Percentiles rank a stretch among this genome's conserved stretches.
Conservation (phyloP, 257 asterid species). For the Anisodus acutangulus region DNA sequence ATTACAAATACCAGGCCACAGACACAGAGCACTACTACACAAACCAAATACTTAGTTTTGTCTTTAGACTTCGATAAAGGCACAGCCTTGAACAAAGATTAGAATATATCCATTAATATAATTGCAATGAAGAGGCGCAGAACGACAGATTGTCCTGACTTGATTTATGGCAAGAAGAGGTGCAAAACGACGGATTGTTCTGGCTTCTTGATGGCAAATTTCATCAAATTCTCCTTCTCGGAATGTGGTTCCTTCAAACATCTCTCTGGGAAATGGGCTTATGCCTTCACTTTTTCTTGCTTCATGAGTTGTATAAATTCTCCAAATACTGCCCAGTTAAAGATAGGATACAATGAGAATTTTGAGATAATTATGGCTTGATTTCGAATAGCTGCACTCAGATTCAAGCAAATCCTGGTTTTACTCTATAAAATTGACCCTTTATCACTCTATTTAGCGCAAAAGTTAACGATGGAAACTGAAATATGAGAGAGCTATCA, state of each 20-base stretch:
- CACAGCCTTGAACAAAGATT: background rate
- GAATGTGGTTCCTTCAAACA: conserved; percentile 14
- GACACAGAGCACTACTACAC: background rate
- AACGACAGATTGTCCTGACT: background rate
- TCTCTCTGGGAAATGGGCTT: background rate
- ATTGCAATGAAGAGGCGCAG: background rate
- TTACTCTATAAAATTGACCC: too few relatives aligned
- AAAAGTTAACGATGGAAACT: background rate
- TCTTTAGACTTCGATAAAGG: background rate
- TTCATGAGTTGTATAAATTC: conserved; percentile 48
- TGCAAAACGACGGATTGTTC: background rate
- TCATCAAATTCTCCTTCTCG: background rate
- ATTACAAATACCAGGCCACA: background rate
- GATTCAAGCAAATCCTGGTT: background rate
- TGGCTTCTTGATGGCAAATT: background rate
- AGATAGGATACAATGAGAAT: background rate
- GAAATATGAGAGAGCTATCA: too few relatives aligned
- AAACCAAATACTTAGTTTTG: background rate
- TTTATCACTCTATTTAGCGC: too few relatives aligned
- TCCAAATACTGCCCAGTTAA: conserved; percentile 40
- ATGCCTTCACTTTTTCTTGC: conserved; percentile 38
- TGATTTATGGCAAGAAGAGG: background rate
- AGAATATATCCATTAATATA: background rate
- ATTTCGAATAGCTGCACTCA: background rate
- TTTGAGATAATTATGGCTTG: background rate